Base-by-base conservation (phyloP, 345 rosid genomes). In the Salix exigua region DNA sequence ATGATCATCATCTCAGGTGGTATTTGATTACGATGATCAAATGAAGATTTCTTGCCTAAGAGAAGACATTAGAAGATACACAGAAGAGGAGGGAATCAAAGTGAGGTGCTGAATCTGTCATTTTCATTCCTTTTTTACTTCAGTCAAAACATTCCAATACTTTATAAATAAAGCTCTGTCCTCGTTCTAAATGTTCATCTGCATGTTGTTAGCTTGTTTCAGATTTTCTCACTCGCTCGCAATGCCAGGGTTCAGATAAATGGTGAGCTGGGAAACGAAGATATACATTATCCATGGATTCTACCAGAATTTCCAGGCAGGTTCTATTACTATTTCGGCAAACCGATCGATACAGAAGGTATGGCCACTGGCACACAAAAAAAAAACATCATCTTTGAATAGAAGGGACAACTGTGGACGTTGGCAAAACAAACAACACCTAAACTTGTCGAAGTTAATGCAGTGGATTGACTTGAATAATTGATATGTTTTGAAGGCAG, bases 321-420 rank as follows among this genome's bases (percentile, higher is more conserved):
- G 35, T 78, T 83, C 53, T 80, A 83, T 70, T 78, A 28, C 64
- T 69, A 70, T 31, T 83, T 80, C 35, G 84, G 84, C n/a, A 83
- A 83, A 73, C 82, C 86, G 42, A 83, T 80, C 40, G 79, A 81
- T 35, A 83, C 86, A 6, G 66, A 37, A 78, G 83, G 86, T 75
- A 73, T 66, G 71, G 37, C 51, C 13, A 18, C 31, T 28, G 46
- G 2, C 46, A 42, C 46, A 42, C 14, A 9, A 14, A 42, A 42
- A 8, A 42, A 0, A 42, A 42, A 2, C 46, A 4, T 48, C 19
- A 48, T 48, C 53, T 48, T 48, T 48, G 1, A 14, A 16, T 48
- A 16, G 53, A 48, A 48, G 18, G 3, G 53, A 48, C 53, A 48
- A 14, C 16, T 48, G 19, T 48, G 53, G 53, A 48, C 53, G 14